A percentile compares a stretch with the other conserved stretches of the same genome.
These are phyloP conservation scores for Castanea crenata DNA, from an alignment of 306 rosid genomes.

Conservation along the genomic window DNA sequence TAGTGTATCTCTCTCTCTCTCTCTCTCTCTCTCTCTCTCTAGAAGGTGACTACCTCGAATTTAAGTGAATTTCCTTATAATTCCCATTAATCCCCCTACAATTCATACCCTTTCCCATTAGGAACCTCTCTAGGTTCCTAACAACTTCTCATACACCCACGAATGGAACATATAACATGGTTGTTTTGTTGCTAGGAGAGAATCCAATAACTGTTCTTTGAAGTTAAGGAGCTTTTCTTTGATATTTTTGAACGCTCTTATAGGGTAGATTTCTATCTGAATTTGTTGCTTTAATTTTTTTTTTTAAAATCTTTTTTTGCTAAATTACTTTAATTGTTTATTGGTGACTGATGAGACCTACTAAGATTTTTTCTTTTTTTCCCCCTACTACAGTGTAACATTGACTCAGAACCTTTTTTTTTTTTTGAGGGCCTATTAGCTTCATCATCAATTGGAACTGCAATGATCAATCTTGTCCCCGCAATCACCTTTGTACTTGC, in stretches of 20 bases:
- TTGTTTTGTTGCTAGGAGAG: slow-evolving; percentile 28
- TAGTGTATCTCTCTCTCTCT: too few species aligned
- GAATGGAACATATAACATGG: background rate
- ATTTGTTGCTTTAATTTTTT: background rate
- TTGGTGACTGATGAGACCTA: background rate
- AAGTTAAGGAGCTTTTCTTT: slow-evolving; percentile 38
- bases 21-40: too few species aligned
- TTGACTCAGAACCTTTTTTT: slow-evolving; percentile 38
- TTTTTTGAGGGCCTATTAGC: slow-evolving; percentile 41
- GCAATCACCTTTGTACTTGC: slow-evolving; percentile 60
- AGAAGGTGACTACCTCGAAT: too few species aligned
- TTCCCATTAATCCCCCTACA: too few species aligned
- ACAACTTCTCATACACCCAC: background rate
- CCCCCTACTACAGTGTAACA: slow-evolving; percentile 25
- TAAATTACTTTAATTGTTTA: too few species aligned
- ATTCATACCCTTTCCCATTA: too few species aligned
- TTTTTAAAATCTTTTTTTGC: background rate
- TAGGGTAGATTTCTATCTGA: slow-evolving; percentile 36
- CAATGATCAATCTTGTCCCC: slow-evolving; percentile 51
- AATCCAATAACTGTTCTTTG: slow-evolving; percentile 24
- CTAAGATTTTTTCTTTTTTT: background rate
- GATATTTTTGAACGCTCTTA: slow-evolving; percentile 39
- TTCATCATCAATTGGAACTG: slow-evolving; percentile 47
- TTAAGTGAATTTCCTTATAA: too few species aligned
- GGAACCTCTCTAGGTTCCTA: too few species aligned